Conservation (phyloP, 208 protist genomes). For the Leishmania tropica region DNA sequence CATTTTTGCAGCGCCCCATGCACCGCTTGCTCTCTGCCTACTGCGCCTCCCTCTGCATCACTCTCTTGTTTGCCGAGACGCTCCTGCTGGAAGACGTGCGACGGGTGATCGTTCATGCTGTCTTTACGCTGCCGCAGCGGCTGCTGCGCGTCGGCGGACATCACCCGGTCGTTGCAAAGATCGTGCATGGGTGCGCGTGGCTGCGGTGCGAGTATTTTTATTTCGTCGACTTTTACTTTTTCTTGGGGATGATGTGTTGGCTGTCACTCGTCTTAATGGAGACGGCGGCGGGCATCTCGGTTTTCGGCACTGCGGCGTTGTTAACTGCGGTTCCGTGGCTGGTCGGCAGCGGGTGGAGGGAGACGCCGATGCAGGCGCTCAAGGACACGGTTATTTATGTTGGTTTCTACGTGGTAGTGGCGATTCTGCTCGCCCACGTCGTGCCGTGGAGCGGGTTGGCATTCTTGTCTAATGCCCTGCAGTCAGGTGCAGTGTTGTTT, state of each 20-base stretch:
- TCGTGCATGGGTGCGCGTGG: slow-evolving; percentile 3
- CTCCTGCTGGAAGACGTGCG: slow-evolving; percentile 30
- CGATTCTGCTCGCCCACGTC: slow-evolving; percentile 19
- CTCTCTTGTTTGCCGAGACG: slow-evolving; percentile 38
- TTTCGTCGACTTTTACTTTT: slow-evolving; percentile 64
- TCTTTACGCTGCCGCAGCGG: slow-evolving; percentile 29
- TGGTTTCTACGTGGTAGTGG: slow-evolving; percentile 17
- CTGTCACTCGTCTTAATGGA: slow-evolving; percentile 46
- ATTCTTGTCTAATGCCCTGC: slow-evolving; percentile 44
- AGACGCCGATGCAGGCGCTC: slow-evolving; percentile 7
- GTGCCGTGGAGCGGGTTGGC: slow-evolving; percentile 32
- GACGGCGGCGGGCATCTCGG: slow-evolving; percentile 21
- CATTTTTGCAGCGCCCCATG: slow-evolving; percentile 4
- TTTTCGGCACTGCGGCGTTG: slow-evolving; percentile 28
- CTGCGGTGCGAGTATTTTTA: slow-evolving; percentile 40
- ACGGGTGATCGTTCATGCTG: slow-evolving; percentile 17
- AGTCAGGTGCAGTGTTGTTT: slow-evolving; percentile 33
- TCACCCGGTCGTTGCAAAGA: not conserved
- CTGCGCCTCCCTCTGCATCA: slow-evolving; percentile 41
- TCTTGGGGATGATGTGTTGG: slow-evolving; percentile 49
- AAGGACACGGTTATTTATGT: slow-evolving; percentile 24
- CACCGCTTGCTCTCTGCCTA: slow-evolving; percentile 32
- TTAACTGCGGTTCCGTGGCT: slow-evolving; percentile 28
- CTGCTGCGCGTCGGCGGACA: slow-evolving; percentile 21
- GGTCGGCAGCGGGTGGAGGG: slow-evolving; percentile 24